phyloP scores from a whole-genome alignment of 1,284 basidiomycete genomes.

The Sutorius eximius region DNA sequence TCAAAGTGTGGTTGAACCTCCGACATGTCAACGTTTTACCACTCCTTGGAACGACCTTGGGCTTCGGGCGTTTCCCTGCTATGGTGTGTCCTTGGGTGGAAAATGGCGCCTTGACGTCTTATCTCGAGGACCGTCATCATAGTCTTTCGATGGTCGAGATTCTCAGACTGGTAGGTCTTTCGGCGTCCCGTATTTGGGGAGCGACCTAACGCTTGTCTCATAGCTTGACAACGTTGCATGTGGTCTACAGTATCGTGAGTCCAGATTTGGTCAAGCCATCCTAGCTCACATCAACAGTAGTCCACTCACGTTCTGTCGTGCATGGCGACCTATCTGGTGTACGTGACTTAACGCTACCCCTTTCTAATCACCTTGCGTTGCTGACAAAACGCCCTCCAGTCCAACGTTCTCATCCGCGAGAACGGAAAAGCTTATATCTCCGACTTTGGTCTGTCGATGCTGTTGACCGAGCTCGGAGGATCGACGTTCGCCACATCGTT shows the following conservation, averaged over 20 bases:
- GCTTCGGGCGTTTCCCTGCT: background rate
- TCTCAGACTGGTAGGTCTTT: background rate
- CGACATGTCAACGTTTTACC: background rate
- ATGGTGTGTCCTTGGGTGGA: background rate
- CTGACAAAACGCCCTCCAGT: slow-evolving; percentile 1
- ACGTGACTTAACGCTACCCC: background rate
- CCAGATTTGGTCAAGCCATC: too few species aligned
- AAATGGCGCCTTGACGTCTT: background rate
- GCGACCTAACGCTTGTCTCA: background rate
- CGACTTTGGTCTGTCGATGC: background rate
- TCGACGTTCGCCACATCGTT: slow-evolving; percentile 17
- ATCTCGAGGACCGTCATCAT: background rate
- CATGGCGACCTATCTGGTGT: slow-evolving; percentile 30
- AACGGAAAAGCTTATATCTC: slow-evolving; percentile 10
- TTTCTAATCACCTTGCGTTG: background rate
- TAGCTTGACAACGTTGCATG: background rate
- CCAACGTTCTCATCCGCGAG: slow-evolving; percentile 18
- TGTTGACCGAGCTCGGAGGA: background rate
- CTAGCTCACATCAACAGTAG: slow-evolving; percentile 6
- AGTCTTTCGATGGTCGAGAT: background rate
- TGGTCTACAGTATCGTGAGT: background rate
- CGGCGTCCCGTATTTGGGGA: background rate
- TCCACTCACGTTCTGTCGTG: slow-evolving; percentile 25
- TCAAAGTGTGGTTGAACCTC: background rate
- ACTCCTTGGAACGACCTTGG: background rate